Base-by-base conservation (phyloP, 352 stramenopile species). In the Phytophthora tubulina region DNA sequence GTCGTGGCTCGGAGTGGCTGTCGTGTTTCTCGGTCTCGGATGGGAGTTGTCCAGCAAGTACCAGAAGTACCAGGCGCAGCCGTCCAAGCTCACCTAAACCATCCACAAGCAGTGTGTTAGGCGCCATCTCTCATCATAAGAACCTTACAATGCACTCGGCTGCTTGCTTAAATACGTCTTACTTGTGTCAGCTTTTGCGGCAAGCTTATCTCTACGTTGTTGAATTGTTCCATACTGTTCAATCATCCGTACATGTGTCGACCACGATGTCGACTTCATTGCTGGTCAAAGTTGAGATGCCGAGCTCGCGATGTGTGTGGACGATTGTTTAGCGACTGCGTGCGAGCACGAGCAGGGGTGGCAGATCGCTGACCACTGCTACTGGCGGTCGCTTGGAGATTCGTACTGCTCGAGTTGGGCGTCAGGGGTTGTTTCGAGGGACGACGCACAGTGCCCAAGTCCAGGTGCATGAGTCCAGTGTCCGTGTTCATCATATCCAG, bases 11-110 rank as follows among this genome's bases (percentile, higher is more conserved):
- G 89, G 92, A 21, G 90, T 98, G 35, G 80, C 75, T 7, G 82
- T 98, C 61, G 96, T 99, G 32, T 98, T 98, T 82, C 66, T 87
- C 51, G 96, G 96, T 11, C 78, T 97, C 21, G 86, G 89, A 8
- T 94, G 86, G 82, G 90, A 96, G 52, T 73, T 96, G 17, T 88
- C 85, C 38, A 95, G 76, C 80, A 96, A 96, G 68, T 96, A 94
- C 63, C 77, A 90, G 17, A 95, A 95, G 75, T 96, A 96, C 73
- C 79, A 92, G 67, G 68, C 77, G 48, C 82, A 92, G 71, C 80
- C 58, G 32, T 61, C 53, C 54, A 82, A 84, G 53, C 70, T 78
- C 45, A 78, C 69, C 13, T 82, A 63, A 66, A 49, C 15, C 46
- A 53, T 17, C 15, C 30, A 46, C 51, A 45, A 49, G 61, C 54